phyloP scores from a whole-genome alignment of 768 basidiomycete species.

The Pleurotus citrinopileatus region DNA sequence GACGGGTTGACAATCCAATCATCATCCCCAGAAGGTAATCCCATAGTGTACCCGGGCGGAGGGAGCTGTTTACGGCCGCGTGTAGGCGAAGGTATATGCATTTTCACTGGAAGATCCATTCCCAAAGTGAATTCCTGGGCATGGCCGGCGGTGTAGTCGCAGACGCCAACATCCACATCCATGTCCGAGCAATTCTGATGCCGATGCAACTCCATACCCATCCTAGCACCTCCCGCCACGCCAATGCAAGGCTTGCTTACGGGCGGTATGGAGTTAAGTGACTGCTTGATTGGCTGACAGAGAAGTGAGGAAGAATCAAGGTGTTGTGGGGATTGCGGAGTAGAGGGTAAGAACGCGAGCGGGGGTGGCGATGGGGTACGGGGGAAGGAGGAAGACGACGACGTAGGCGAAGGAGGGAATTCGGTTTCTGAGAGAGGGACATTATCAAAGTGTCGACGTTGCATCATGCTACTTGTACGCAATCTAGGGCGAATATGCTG shows the following conservation, averaged over 20 bases:
- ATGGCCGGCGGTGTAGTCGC: slow-evolving; percentile 16
- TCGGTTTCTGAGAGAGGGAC: not conserved
- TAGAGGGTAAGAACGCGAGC: slow-evolving; percentile 5
- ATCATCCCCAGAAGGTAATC: not conserved
- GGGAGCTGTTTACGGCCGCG: slow-evolving; percentile 3
- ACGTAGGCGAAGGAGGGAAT: slow-evolving; percentile 3
- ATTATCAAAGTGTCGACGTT: slow-evolving; percentile 18
- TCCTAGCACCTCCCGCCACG: slow-evolving; percentile 6
- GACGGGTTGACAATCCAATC: slow-evolving; percentile 4
- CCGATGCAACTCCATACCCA: slow-evolving; percentile 13
- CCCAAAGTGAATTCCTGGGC: slow-evolving; percentile 43
- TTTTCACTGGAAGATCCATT: slow-evolving; percentile 35
- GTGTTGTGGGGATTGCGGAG: slow-evolving; percentile 9
- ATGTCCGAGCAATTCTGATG: slow-evolving; percentile 18
- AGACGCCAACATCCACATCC: slow-evolving; percentile 19
- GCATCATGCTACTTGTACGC: slow-evolving; percentile 34
- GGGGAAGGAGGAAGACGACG: not conserved
- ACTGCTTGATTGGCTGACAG: slow-evolving; percentile 18
- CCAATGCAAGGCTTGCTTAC: not conserved
- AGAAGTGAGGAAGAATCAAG: slow-evolving; percentile 18
- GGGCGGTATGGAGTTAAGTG: not conserved
- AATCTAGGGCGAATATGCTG: slow-evolving; percentile 26
- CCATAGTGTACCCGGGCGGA: not conserved
- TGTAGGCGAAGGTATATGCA: not conserved
- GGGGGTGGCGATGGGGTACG: slow-evolving; percentile 10